A percentile compares a stretch with the other conserved stretches of the same genome.
phyloP scores from a whole-genome alignment of 2,329 filamentous ascomycete genomes.

The Laburnicola sp. region DNA sequence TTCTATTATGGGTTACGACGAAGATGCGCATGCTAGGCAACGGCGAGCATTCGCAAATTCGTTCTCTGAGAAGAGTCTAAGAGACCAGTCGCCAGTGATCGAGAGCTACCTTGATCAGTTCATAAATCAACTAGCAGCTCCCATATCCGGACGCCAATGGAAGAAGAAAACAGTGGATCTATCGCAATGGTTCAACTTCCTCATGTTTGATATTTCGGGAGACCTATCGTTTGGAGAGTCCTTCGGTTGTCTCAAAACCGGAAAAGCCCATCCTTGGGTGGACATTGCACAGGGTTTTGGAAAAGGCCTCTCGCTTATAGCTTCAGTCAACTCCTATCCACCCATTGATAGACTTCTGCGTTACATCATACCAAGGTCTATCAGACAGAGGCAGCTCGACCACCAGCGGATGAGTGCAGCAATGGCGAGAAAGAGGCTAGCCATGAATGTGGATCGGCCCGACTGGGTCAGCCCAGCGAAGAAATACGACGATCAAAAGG shows the following conservation, averaged over 20 bases:
- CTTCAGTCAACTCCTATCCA: slow-evolving; percentile 31
- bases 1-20: slow-evolving; percentile 19
- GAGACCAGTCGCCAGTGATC: slow-evolving; percentile 13
- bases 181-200: slow-evolving; percentile 19
- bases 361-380: slow-evolving; percentile 12
- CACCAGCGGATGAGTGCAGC: slow-evolving; percentile 21
- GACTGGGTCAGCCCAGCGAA: slow-evolving; percentile 26
- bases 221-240: slow-evolving; percentile 57
- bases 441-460: slow-evolving; percentile 33
- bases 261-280: slow-evolving; percentile 44
- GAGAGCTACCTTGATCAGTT: no score
- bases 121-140: no score
- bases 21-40: slow-evolving; percentile 23
- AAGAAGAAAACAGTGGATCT: slow-evolving; percentile 22
- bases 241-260: slow-evolving; percentile 28
- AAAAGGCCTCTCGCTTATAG: slow-evolving; percentile 24
- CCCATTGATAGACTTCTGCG: slow-evolving; percentile 19
- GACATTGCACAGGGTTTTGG: slow-evolving; percentile 29
- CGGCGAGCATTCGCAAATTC: slow-evolving; percentile 45
- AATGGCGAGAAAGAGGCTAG: slow-evolving; percentile 30
- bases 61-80: slow-evolving; percentile 49
- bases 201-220: slow-evolving; percentile 36
- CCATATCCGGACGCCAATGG: no score
- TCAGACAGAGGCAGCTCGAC: slow-evolving; percentile 21
- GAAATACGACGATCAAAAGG: slow-evolving; percentile 31